Base-by-base conservation (phyloP, 2,329 filamentous ascomycete species). In the Colletotrichum lini region DNA sequence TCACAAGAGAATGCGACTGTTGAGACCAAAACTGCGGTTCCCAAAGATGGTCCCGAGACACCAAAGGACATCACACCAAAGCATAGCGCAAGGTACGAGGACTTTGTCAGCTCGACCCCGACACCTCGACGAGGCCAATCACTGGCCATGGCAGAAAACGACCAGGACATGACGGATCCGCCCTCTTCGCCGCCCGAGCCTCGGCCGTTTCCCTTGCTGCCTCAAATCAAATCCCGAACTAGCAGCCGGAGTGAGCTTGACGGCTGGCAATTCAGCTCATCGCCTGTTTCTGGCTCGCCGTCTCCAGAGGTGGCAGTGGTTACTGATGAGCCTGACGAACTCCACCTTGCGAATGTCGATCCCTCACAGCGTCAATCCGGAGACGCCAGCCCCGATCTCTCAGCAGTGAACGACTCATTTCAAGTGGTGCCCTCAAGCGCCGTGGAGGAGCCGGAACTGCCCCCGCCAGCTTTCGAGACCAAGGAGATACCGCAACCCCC, bases 161-260 rank as follows among this genome's bases (percentile, higher is more conserved):
- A 87, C 50, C 80, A 81, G 21, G 85, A 84, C 58, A 81, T 85
- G 77, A 85, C 84, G 2, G 88, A 89, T 61, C 84, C 87, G 4
- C 87, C 88, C 12, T 91, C 89, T 7, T 91, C 89, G 0, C 89
- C 89, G 6, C 88, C 88, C 1, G 84, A 88, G 67, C 84, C 86
- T 0, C 84, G 87, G 61, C 83, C 85, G 10, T 89, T 87, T 66
- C 85, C 87, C 15, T 80, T 89, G 6, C 76, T 87, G 7, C 83
- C 84, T 2, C 86, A 89, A 73, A 87, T 90, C 68, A 82, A 84
- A 65, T 84, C 86, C 44, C 83, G 85, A 45, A 86, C 87, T 23
- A 84, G 78, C 44, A 83, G 78, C 63, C 79, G 76, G 53, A 80
- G 76, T 61, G 77, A 83, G 44, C 75, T 84, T 67, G 83, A 84